Conservation (phyloP, 176 grass and related monocot genomes). For the Saccharum officinarum region DNA sequence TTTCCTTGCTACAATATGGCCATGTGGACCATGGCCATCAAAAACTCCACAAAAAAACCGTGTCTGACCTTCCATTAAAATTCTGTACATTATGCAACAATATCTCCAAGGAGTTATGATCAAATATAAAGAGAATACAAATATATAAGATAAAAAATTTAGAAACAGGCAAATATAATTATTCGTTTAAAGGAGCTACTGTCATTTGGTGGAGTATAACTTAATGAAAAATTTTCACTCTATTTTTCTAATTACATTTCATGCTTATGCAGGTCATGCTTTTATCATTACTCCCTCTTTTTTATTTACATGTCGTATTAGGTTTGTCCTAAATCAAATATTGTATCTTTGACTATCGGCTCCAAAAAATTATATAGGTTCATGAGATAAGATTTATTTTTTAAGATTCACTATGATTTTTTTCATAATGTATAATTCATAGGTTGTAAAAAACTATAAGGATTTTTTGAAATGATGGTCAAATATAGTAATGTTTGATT, state of each 20-base stretch:
- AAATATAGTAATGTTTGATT: too few relatives aligned
- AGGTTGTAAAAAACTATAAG: too few relatives aligned
- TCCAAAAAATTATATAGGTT: too few relatives aligned
- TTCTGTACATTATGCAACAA: slow-evolving; percentile 35
- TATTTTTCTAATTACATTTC: neutral
- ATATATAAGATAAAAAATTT: neutral
- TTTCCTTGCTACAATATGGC: slow-evolving; percentile 81
- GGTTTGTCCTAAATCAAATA: too few relatives aligned
- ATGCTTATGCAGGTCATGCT: neutral
- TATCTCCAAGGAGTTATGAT: slow-evolving; percentile 5
- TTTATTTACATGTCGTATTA: too few relatives aligned
- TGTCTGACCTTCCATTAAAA: slow-evolving; percentile 63
- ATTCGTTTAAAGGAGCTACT: neutral
- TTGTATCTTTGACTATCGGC: too few relatives aligned
- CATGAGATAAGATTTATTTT: too few relatives aligned
- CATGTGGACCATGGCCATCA: slow-evolving; percentile 90
- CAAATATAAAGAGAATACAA: neutral
- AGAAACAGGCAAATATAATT: neutral
- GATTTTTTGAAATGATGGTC: too few relatives aligned
- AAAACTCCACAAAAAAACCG: slow-evolving; percentile 92
- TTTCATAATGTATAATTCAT: too few relatives aligned
- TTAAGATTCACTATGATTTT: too few relatives aligned
- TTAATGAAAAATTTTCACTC: too few relatives aligned
- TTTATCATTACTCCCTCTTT: too few relatives aligned
- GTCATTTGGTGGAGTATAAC: neutral